Conservation (phyloP, 2,329 filamentous ascomycete genomes). For the Clonostachys byssicola region DNA sequence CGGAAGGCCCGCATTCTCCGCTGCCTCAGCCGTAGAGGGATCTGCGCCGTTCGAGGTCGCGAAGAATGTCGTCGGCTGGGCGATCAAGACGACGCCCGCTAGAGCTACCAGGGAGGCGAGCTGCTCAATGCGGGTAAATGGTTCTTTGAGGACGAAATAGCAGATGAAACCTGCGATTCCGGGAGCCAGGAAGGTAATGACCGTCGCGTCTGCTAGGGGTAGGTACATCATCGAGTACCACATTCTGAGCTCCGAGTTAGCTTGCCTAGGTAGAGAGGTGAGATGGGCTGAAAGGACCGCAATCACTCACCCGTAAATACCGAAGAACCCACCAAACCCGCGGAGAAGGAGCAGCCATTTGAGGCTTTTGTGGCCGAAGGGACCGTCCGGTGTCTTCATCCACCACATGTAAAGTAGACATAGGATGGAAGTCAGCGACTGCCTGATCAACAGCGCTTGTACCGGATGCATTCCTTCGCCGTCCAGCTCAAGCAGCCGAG, state of each 20-base stretch:
- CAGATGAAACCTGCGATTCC: conserved; percentile 77
- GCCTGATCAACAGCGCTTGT: conserved; percentile 78
- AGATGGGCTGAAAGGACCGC: background rate
- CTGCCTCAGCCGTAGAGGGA: conserved; percentile 2
- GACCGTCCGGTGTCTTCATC: conserved; percentile 61
- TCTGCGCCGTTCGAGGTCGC: conserved; percentile 6
- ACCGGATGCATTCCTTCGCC: conserved; percentile 75
- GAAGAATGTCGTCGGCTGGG: conserved; percentile 62
- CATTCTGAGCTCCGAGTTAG: conserved; percentile 30
- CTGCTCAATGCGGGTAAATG: conserved; percentile 74
- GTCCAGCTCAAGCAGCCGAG: conserved; percentile 69
- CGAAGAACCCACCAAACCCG: conserved; percentile 69
- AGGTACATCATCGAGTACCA: conserved; percentile 68
- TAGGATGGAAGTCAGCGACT: conserved; percentile 66
- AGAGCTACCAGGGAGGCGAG: conserved; percentile 73
- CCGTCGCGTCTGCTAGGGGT: conserved; percentile 80
- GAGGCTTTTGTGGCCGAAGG: conserved; percentile 64
- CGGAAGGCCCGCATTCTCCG: conserved; percentile 12
- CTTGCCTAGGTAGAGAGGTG: background rate
- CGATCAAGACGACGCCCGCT: conserved; percentile 78
- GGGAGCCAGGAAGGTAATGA: conserved; percentile 83
- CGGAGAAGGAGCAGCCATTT: conserved; percentile 63
- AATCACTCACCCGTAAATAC: conserved; percentile 57
- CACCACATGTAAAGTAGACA: conserved; percentile 73
- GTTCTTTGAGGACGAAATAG: conserved; percentile 68